A percentile compares a stretch with the other conserved stretches of the same genome.
Evolutionary conservation across 768 basidiomycete species (phyloP).

Genomic region (Russula abietina): DNA sequence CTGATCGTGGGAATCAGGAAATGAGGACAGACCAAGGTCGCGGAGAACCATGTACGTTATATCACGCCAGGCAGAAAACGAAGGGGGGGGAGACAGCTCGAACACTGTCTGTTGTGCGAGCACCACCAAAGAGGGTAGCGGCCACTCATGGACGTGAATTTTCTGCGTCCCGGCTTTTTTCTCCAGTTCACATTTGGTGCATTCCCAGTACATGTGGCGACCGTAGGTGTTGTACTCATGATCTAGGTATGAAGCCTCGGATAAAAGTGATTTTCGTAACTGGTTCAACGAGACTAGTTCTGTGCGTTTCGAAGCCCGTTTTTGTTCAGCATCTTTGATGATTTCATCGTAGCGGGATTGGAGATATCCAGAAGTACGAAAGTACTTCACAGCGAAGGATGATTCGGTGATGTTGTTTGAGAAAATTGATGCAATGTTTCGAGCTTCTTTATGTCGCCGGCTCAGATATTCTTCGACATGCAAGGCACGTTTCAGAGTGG

Average conservation of each 20-base stretch:
- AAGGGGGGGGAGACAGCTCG: constrained; percentile 1
- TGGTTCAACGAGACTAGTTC: neutral
- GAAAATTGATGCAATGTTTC: neutral
- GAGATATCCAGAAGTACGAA: neutral
- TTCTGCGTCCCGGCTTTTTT: neutral
- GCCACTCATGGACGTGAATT: constrained; percentile 7
- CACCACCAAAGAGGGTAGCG: neutral
- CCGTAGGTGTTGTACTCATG: neutral
- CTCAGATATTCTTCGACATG: constrained; percentile 5
- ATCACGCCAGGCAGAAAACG: constrained; percentile 11
- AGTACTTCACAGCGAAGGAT: constrained; percentile 15
- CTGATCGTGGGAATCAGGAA: neutral
- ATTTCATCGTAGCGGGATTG: neutral
- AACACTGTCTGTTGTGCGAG: neutral
- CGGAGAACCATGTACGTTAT: constrained; percentile 6
- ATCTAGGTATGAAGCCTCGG: neutral
- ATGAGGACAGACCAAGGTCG: neutral
- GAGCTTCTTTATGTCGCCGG: neutral
- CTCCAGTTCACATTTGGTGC: neutral
- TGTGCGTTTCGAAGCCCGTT: neutral
- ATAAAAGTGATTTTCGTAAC: neutral
- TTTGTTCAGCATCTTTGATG: neutral
- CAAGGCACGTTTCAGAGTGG: neutral
- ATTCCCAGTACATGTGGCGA: neutral
- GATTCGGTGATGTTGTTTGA: neutral